Conservation (phyloP, 139 green algal species). For the Monoraphidium neglectum region DNA sequence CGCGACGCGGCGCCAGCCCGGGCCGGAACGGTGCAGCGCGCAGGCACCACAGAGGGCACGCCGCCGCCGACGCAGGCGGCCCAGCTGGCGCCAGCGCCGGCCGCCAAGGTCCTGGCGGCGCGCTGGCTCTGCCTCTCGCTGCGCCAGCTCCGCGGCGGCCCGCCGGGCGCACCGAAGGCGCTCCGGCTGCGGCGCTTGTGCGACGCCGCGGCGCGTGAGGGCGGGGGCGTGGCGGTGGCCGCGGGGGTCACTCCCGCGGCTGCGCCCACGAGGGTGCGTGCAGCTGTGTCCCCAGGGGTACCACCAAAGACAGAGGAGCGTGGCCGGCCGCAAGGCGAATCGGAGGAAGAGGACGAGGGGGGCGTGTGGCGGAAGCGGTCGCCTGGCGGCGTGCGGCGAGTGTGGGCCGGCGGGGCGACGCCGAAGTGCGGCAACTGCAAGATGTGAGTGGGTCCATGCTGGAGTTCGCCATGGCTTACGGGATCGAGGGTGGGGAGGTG, state of each 20-base stretch:
- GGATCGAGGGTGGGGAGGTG: too few relatives aligned
- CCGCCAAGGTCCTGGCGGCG: not conserved
- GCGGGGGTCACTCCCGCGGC: not conserved
- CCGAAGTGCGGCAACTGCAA: too few relatives aligned
- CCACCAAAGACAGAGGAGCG: too few relatives aligned
- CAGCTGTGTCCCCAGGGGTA: not conserved
- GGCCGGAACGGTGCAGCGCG: not conserved
- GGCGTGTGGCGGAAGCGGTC: too few relatives aligned
- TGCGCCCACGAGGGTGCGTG: not conserved
- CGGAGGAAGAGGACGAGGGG: too few relatives aligned
- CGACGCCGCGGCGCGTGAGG: not conserved
- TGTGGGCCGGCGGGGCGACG: too few relatives aligned
- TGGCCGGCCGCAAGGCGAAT: too few relatives aligned
- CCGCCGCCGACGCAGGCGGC: too few relatives aligned
- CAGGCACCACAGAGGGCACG: not conserved
- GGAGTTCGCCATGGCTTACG: too few relatives aligned
- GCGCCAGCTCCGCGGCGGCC: constrained; percentile 4
- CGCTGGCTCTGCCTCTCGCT: constrained; percentile 21
- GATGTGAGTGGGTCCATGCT: too few relatives aligned
- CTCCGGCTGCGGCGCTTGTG: not conserved
- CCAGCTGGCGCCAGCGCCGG: not conserved
- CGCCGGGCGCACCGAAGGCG: constrained; percentile 5
- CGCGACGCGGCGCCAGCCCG: too few relatives aligned
- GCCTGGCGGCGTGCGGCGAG: too few relatives aligned
- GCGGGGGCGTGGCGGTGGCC: not conserved